phyloP scores from a whole-genome alignment of 148 eudicot species.

The Rhododendron ovatum region DNA sequence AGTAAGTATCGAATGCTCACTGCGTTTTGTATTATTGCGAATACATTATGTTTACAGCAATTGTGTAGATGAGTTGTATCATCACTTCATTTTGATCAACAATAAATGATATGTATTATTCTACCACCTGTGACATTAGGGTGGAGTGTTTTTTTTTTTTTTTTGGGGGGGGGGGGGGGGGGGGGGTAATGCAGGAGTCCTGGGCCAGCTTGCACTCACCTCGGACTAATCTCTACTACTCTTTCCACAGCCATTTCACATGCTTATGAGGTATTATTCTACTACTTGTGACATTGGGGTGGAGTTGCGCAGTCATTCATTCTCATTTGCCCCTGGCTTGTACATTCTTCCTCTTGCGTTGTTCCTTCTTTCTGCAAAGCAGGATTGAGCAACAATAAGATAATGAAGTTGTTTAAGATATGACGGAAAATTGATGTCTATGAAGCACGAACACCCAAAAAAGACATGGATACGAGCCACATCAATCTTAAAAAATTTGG shows the following conservation, averaged over 20 bases:
- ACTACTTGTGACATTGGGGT: not conserved
- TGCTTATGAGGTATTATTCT: not conserved
- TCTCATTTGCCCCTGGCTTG: conserved; percentile 13
- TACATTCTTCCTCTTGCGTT: conserved; percentile 16
- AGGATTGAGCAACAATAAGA: not conserved
- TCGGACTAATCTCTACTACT: too few species aligned
- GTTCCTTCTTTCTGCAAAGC: conserved; percentile 32
- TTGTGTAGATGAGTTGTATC: not conserved
- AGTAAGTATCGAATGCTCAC: not conserved
- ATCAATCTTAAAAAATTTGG: too few species aligned
- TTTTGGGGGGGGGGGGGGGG: too few species aligned
- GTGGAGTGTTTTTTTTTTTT: too few species aligned
- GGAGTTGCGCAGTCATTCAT: not conserved
- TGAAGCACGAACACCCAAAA: not conserved
- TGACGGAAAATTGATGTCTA: not conserved
- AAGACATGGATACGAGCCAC: not conserved
- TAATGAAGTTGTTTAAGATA: not conserved
- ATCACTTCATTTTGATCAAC: not conserved
- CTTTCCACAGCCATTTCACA: too few species aligned
- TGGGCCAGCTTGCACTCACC: too few species aligned
- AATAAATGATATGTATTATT: too few species aligned
- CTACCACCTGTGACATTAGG: too few species aligned
- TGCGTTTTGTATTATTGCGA: not conserved
- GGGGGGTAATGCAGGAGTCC: too few species aligned
- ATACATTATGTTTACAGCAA: not conserved